Evolutionary conservation across 2,329 filamentous ascomycete species (phyloP), one percentile per base, ranked within the genome.

Genomic region (Fusarium pseudoanthophilum): DNA sequence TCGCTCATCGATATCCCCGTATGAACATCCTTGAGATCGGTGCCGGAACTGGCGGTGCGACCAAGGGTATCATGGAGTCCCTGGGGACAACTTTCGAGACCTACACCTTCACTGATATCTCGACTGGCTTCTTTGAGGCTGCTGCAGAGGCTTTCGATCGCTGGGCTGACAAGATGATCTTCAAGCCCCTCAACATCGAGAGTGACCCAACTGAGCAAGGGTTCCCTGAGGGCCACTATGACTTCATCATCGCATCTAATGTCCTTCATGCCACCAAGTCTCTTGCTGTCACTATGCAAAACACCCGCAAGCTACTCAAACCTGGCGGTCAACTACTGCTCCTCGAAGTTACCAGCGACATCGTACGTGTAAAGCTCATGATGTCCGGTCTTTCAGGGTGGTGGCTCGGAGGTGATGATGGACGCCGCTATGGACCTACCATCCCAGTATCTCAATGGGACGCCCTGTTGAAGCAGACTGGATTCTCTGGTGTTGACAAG

Each of bases 211-310:
- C 36, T 9, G 59, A 61, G 2, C 83, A 85, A 43, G 82, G 80
- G 0, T 84, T 81, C 39, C 24, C 59, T 1, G 30, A 39, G 10
- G 37, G 67, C 1, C 64, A 75, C 1, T 84, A 80, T 53, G 84
- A 85, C 52, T 18, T 85, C 9, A 61, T 85, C 21, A 69, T 85
- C n/a, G 82, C 80, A 1, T 78, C 79, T 4, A 76, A 79, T n/a
- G 80, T 83, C 1, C 71, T 87, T 0, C 82, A 67, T 81, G 78
- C 78, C 2, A 80, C 80, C 4, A 36, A 46, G 3, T 45, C 40
- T 11, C 61, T 69, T 9, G 11, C 40, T 7, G 24, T 34, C 6
- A 79, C 78, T 0, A 57, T 77, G 39, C 21, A 46, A 21, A 69
- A 77, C 40, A 40, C 70, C 4, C 62, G 65, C 2, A 45, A 53